Evolutionary conservation across 345 rosid species (phyloP), one percentile per base, ranked within the genome.

Genomic region (Dimocarpus longan): DNA sequence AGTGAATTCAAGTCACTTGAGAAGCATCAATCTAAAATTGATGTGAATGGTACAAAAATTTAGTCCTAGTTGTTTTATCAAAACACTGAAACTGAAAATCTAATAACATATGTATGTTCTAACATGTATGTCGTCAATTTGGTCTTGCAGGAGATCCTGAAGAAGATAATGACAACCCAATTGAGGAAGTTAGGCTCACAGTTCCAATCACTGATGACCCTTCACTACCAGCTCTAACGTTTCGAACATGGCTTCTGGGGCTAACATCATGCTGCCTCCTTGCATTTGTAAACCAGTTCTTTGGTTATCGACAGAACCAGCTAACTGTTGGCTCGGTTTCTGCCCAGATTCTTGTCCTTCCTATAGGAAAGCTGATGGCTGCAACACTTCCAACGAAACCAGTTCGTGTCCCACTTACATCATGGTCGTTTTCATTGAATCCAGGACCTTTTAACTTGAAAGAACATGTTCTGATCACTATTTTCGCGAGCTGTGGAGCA

Each of bases 371-470:
- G 68, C 71, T 85, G 37, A 83, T 87, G 90, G 87, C 89, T 0
- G 81, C 86, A 16, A 37, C 80, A n/a, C 83, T 86, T 16, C 90
- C 89, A 0, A 46, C 19, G 3, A 84, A 67, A 32, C 3, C 5
- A 5, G 13, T 90, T 3, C 69, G 46, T 4, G 19, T 88, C 32
- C 90, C 88, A 0, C n/a, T 78, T 50, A 86, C 89, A 2, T 83
- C 79, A 48, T 84, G 85, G 87, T 71, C 88, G 0, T 84, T 85
- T 56, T 87, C 89, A 4, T 50, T 90, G 75, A 90, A 88, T 80
- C 91, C 93, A 59, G 93, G 93, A 65, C 93, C 90, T 11, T 90
- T 90, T 77, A 90, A 81, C 83, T 56, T 85, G 19, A 90, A 88
- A 70, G 93, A 90, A 70, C 90, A 90, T 70, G 91, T 86, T 21